Base-by-base conservation (phyloP, 2,329 filamentous ascomycete genomes). In the Zasmidium angulare region DNA sequence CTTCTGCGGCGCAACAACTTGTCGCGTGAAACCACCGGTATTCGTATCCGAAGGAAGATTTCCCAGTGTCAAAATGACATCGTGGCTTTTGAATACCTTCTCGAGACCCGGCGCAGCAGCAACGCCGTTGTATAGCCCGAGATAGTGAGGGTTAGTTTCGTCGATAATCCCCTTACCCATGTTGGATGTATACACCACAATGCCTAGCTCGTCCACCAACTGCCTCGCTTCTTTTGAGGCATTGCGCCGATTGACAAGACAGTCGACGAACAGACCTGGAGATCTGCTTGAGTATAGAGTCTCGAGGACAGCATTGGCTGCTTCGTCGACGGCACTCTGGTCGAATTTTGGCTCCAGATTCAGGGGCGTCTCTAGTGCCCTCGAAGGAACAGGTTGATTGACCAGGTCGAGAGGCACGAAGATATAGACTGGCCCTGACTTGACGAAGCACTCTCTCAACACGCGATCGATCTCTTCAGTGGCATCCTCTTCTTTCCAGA, bases 331-430 rank as follows among this genome's bases (percentile, higher is more conserved):
- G 63, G 88, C 89, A 0, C 78, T 69, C 22, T 93, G 84, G 69
- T 93, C 95, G 19, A 73, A 62, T 1, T 86, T 83, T 57, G 86
- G 83, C 1, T 78, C 74, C 1, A 93, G 77, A 69, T 92, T 84
- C 60, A 96, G 85, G 0, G 86, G 86, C 0, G 80, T 87, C 19
- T 87, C 82, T 14, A 96, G 81, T 7, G 87, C 80, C 50, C 84
- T 82, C 31, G 89, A 90, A 71, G 93, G 88, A 23, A 96, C 78
- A 75, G 93, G 90, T 72, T 86, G 84, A 66, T 86, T 79, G 10
- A 90, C 86, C 81, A 95, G 89, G 71, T 96, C 90, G 17, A 89
- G 90, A 1, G 92, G 91, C 9, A 96, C 79, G 71, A 88, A 88
- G 67, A 96, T 86, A 75, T 96, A 96, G 52, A 96, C 89, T 2